Base-by-base conservation (phyloP, 192 early-diverging fungal genomes). In the Linnemannia zychae region DNA sequence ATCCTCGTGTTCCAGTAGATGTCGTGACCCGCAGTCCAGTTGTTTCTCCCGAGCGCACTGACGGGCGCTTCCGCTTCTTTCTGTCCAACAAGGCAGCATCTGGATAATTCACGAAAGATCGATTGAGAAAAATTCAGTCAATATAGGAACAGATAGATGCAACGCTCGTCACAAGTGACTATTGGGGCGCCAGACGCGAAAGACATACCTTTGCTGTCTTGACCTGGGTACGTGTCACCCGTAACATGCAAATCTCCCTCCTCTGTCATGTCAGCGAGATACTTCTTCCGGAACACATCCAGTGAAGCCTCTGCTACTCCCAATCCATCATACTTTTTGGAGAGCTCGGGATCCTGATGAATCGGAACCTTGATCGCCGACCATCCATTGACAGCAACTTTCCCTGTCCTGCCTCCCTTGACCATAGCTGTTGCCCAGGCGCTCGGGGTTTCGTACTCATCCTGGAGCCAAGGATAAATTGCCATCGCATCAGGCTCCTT, bases 331-430 rank as follows among this genome's bases (percentile, higher is more conserved):
- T 80, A 74, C 68, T 78, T 77, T 20, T 77, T 75, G 57, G 18
- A 36, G 9, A 87, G 57, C 6, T 47, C 85, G 0, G 85, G n/a
- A 15, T 81, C 60, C 18, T 81, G 80, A 0, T 78, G 74, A 17
- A 87, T 71, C 0, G 79, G 75, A 17, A 94, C 87, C 37, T 92
- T 89, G 69, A 92, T 91, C 12, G 93, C 91, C 7, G 90, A 92
- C 93, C 93, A 94, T 53, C 93, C 93, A 75, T 94, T 94, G 38
- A 93, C 92, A 1, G 92, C 91, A 3, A 93, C 92, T 34, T 82
- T 82, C 1, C 81, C 86, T 34, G 80, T 82, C 60, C 81, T 73
- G 77, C 87, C 89, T 15, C 90, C 89, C 22, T 90, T 87, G 68
- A 91, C 90, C 50, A 94, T 89, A 0, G 92, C 92, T 1, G 93